Evolutionary conservation across 2,329 filamentous ascomycete genomes (phyloP).

Genomic region (Incumbomyces lentus): DNA sequence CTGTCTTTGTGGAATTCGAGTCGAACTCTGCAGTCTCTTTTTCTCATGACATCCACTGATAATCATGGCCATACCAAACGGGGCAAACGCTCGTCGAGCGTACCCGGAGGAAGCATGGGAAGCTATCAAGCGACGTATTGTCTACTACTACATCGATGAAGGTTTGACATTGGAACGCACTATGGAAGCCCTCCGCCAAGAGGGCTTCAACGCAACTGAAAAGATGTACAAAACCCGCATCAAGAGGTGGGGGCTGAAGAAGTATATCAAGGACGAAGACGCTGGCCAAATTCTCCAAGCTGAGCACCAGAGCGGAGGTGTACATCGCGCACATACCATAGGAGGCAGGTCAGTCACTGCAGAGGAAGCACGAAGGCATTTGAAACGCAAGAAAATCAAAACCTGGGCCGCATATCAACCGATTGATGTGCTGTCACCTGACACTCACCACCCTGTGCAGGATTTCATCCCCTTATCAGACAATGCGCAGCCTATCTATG

Average conservation of each 20-base stretch:
- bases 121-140: conserved; percentile 1
- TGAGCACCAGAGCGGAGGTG: not conserved
- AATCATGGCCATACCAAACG: conserved; percentile 1
- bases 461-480: not conserved
- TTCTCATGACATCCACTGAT: not conserved
- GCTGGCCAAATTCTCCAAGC: not conserved
- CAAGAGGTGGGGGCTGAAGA: not conserved
- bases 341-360: not conserved
- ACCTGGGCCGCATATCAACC: not conserved
- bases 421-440: not conserved
- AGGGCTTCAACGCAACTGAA: conserved; percentile 2
- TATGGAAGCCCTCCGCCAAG: not conserved
- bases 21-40: too few species aligned
- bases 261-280: conserved; percentile 3
- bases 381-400: conserved; percentile 5
- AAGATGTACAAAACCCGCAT: conserved; percentile 4
- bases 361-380: conserved; percentile 1
- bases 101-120: conserved; percentile 4
- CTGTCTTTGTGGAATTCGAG: too few species aligned
- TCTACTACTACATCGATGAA: conserved; percentile 4
- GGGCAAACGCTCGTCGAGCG: not conserved
- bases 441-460: not conserved
- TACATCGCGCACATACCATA: not conserved
- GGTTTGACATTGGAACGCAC: not conserved
- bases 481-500: not conserved